Base-by-base conservation (phyloP, 2,329 filamentous ascomycete species). In the Colletotrichum costaricense region DNA sequence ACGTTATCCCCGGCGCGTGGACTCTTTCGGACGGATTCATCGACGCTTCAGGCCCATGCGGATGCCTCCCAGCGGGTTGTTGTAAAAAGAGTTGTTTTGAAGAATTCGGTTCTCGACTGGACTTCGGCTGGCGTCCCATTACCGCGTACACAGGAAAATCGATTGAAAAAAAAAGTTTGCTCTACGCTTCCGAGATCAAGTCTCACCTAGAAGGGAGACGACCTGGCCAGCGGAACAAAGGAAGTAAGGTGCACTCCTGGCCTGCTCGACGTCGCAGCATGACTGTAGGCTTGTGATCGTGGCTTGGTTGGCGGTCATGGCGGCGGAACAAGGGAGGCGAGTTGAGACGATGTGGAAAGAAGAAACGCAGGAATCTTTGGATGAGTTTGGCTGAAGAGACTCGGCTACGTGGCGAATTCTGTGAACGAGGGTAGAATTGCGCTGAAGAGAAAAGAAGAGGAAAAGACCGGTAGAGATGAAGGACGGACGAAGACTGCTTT, bases 21-120 rank as follows among this genome's bases (percentile, higher is more conserved):
- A 33, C 69, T 58, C 75, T 42, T 78, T 76, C 77, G 74, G 68
- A 75, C 73, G 77, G 76, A 73, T 74, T 74, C 73, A 75, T 77
- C 76, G 22, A 78, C 75, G 68, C 77, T 71, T 78, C 74, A 74
- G 57, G 63, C 55, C 59, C 52, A 63, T 55, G 68, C 70, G 55
- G 60, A 67, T 67, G 62, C 59, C 68, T 59, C 63, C 68, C 63
- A 74, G 72, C 63, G 52, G 38, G 28, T 64, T 63, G 46, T 68
- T 67, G 56, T 49, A 24, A 57, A 60, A 38, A 35, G 4, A 16
- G 14, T 42, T 12, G 42, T 30, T 16, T 33, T 19, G 16, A 38
- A 66, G 46, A 56, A 28, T 14, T 30, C 16, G 63, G 68, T 52
- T 58, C 67, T 71, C 67, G 46, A 71, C 67, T 66, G 60, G 63